Percentiles rank a stretch among this genome's conserved stretches.
phyloP scores from a whole-genome alignment of 2,329 filamentous ascomycete species.

The Ophiostoma sp. region DNA sequence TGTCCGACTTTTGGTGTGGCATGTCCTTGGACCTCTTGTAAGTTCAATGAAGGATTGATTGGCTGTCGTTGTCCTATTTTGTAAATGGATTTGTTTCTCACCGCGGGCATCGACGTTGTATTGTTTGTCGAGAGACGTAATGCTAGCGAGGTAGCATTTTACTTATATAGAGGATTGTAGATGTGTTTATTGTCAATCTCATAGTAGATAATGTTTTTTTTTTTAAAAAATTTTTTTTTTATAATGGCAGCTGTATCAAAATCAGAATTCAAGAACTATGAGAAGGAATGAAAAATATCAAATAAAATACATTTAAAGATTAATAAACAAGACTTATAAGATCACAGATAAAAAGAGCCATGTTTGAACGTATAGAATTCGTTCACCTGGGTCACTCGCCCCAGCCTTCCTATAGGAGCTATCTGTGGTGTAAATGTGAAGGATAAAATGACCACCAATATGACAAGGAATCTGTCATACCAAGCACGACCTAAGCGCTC shows the following conservation, averaged over 20 bases:
- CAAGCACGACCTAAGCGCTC: slow-evolving; percentile 1
- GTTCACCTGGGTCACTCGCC: not conserved
- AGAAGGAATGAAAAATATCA: too few relatives aligned
- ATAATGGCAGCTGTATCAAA: too few relatives aligned
- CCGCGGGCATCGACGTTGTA: not conserved
- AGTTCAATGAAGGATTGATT: not conserved
- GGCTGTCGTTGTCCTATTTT: slow-evolving; percentile 4
- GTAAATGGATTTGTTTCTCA: not conserved
- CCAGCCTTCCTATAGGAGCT: not conserved
- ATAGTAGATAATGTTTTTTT: too few relatives aligned
- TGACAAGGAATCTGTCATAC: not conserved
- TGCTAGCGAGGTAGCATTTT: not conserved
- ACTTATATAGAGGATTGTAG: not conserved
- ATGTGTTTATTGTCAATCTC: too few relatives aligned
- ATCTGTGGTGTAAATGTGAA: not conserved
- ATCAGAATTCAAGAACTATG: too few relatives aligned
- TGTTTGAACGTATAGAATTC: too few relatives aligned
- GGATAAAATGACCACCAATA: not conserved
- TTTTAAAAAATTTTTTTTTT: too few relatives aligned
- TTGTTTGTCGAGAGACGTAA: not conserved
- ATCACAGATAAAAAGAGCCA: too few relatives aligned
- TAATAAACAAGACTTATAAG: too few relatives aligned
- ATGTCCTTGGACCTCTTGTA: not conserved
- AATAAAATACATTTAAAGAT: too few relatives aligned
- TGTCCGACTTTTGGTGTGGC: not conserved